Conservation (phyloP, 257 asterid species). For the Solanum gandarillasii region DNA sequence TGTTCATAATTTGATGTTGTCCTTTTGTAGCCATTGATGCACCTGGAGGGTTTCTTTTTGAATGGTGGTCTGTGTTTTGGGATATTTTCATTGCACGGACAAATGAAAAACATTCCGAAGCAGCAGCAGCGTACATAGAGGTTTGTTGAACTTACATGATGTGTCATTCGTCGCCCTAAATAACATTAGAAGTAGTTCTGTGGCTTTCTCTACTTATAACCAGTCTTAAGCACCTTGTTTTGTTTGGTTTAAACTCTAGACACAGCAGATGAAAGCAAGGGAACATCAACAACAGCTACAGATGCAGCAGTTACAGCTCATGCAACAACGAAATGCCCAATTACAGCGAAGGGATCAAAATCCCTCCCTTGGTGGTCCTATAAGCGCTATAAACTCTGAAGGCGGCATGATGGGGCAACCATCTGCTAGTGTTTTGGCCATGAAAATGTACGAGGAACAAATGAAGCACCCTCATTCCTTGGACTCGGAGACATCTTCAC, state of each 20-base stretch:
- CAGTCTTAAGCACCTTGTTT: background rate
- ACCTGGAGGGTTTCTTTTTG: constrained; percentile 97
- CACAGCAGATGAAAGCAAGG: constrained; percentile 89
- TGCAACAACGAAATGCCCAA: constrained; percentile 94
- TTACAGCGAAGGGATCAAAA: constrained; percentile 92
- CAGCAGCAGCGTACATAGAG: constrained; percentile 99
- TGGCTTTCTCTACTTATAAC: background rate
- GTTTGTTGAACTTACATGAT: constrained; percentile 24
- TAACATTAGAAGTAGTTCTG: background rate
- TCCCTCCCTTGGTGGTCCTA: constrained; percentile 77
- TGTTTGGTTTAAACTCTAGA: constrained; percentile 28
- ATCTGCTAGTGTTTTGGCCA: constrained; percentile 86
- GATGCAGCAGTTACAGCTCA: constrained; percentile 86
- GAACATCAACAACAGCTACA: constrained; percentile 94
- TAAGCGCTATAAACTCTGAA: constrained; percentile 66
- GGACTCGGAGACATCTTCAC: constrained; percentile 85
- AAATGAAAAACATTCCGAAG: constrained; percentile 95
- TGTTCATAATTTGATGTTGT: background rate
- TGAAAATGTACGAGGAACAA: constrained; percentile 95
- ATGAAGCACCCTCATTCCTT: constrained; percentile 85
- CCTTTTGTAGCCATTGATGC: constrained; percentile 84
- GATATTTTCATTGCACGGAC: constrained; percentile 98
- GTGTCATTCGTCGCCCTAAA: background rate
- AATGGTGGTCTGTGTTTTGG: constrained; percentile 99
- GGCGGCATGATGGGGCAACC: constrained; percentile 97